Conservation (phyloP, 1,139 yeast species). For the Hanseniaspora uvarum region DNA sequence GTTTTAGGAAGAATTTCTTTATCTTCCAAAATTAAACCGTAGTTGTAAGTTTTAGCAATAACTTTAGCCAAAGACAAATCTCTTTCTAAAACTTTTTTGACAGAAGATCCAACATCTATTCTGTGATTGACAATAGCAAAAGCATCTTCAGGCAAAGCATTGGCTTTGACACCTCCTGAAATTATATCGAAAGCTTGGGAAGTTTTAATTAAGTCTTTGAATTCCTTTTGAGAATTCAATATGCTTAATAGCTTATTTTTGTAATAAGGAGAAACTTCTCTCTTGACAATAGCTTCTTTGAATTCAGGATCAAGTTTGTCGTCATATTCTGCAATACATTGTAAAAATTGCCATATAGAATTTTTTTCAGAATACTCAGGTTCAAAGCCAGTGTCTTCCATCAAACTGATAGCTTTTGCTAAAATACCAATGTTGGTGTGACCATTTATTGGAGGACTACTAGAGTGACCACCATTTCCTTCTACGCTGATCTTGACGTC, state of each 20-base stretch:
- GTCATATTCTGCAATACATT: constrained; percentile 41
- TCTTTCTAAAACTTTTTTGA: constrained; percentile 36
- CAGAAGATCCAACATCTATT: constrained; percentile 43
- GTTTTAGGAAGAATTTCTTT: constrained; percentile 28
- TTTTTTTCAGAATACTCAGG: constrained; percentile 37
- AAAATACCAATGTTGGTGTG: constrained; percentile 54
- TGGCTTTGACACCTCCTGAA: constrained; percentile 59
- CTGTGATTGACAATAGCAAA: constrained; percentile 49
- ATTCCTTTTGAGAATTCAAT: constrained; percentile 23
- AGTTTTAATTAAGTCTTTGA: constrained; percentile 44
- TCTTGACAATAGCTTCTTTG: constrained; percentile 34
- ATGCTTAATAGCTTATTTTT: constrained; percentile 36
- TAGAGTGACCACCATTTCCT: constrained; percentile 20
- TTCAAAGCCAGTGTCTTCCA: constrained; percentile 41
- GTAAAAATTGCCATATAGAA: constrained; percentile 38
- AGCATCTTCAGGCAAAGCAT: constrained; percentile 61
- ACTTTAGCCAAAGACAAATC: constrained; percentile 33
- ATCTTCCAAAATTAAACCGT: constrained; percentile 40
- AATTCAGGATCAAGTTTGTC: constrained; percentile 22
- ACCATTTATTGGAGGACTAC: constrained; percentile 41
- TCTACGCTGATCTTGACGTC: constrained; percentile 19
- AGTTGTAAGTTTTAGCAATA: constrained; percentile 39
- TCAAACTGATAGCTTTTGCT: constrained; percentile 36
- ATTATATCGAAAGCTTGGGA: constrained; percentile 63
- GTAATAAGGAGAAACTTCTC: constrained; percentile 37